phyloP scores from a whole-genome alignment of 2,329 filamentous ascomycete genomes.

The Colletotrichum sansevieriae region DNA sequence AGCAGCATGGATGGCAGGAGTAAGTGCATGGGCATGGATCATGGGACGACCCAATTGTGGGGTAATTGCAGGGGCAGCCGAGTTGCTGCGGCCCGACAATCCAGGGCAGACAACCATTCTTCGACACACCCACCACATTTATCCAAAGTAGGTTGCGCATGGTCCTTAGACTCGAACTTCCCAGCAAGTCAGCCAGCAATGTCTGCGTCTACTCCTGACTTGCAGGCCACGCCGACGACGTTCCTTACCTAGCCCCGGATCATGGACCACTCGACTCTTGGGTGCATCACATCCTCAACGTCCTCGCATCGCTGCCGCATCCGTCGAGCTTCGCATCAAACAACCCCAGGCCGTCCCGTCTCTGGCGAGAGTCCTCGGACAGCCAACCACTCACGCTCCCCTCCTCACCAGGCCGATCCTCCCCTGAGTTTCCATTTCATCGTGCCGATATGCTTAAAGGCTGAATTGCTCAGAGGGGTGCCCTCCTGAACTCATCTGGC shows the following conservation, averaged over 20 bases:
- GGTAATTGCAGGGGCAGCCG: conserved; percentile 5
- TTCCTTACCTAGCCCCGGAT: too few relatives aligned
- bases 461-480: not conserved
- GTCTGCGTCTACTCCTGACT: too few relatives aligned
- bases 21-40: conserved; percentile 1
- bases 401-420: not conserved
- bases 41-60: conserved; percentile 22
- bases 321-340: too few relatives aligned
- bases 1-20: not conserved
- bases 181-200: too few relatives aligned
- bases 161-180: too few relatives aligned
- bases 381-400: not conserved
- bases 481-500: not conserved
- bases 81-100: conserved; percentile 51
- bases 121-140: conserved; percentile 42
- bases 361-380: too few relatives aligned
- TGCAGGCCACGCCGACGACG: too few relatives aligned
- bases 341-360: not conserved
- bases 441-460: conserved; percentile 9
- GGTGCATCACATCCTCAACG: too few relatives aligned
- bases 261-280: too few relatives aligned
- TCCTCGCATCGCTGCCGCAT: too few relatives aligned
- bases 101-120: conserved; percentile 47
- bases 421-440: not conserved
- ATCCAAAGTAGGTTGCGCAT: conserved; percentile 27